A percentile compares a stretch with the other conserved stretches of the same genome.
These are phyloP conservation scores for Aspergillus flavus DNA, from an alignment of 2,329 filamentous ascomycete genomes.

Conservation along the genomic window DNA sequence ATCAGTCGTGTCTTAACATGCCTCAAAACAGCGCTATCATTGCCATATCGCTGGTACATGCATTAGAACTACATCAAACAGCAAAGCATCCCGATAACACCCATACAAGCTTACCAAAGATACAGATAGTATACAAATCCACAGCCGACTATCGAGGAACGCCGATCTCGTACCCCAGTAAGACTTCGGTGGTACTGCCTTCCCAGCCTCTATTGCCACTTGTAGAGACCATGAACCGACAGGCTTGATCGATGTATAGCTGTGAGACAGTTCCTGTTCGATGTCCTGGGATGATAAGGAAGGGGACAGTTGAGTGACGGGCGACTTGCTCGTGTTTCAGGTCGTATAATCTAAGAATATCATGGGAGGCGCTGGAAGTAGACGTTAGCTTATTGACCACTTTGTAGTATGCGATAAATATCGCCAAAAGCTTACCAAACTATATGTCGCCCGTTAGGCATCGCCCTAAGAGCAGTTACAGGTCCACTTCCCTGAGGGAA, in stretches of 20 bases:
- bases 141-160: constrained; percentile 37
- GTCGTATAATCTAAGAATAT: constrained; percentile 92
- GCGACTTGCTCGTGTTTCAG: constrained; percentile 66
- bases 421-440: constrained; percentile 64
- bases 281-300: constrained; percentile 93
- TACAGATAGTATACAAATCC: background rate
- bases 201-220: constrained; percentile 96
- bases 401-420: background rate
- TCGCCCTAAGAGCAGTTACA: constrained; percentile 83
- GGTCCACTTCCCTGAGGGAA: constrained; percentile 88
- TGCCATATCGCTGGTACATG: background rate
- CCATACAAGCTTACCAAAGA: background rate
- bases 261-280: constrained; percentile 85
- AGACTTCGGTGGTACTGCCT: constrained; percentile 81
- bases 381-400: background rate
- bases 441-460: constrained; percentile 90
- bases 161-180: constrained; percentile 91
- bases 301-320: constrained; percentile 82
- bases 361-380: constrained; percentile 74
- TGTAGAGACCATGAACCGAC: constrained; percentile 86
- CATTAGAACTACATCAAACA: background rate
- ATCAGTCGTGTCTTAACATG: constrained; percentile 3
- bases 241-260: constrained; percentile 84
- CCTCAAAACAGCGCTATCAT: constrained; percentile 8
- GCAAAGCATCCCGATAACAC: background rate